Base-by-base conservation (phyloP, 768 basidiomycete species). In the Boletus insuetus region DNA sequence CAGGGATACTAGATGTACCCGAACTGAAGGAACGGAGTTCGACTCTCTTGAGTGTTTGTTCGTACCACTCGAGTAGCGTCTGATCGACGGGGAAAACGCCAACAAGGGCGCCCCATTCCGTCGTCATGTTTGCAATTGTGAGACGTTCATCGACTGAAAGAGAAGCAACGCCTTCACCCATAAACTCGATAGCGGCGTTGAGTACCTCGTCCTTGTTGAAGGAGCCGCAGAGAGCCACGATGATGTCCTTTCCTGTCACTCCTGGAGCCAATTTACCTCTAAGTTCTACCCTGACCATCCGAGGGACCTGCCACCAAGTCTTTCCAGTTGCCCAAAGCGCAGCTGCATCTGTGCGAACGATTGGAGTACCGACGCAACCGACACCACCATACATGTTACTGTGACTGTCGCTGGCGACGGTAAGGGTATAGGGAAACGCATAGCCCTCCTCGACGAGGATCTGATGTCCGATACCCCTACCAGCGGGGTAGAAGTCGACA, bases 321-420 rank as follows among this genome's bases (percentile, higher is more conserved):
- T 90, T 92, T 20, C 95, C 94, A 0, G 97, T 98, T 13, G 97
- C 94, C 97, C 97, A 99, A 12, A 99, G 80, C 20, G 90, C 96
- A 0, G 94, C 94, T 20, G 91, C 91, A 61, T 96, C 94, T 13
- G 93, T 98, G 47, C 97, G 84, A 7, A 98, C 97, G 59, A 98
- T 97, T 0, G 97, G 94, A 0, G 97, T 99, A 3, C 97, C 97
- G 4, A 99, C 85, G 66, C 95, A 96, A 1, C 94, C 96, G 5
- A 99, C 91, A 34, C 95, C 97, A 17, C 97, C 97, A 66, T 99
- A 99, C 91, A 98, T 98, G 70, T 99, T 99, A 67, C 90, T 92
- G 72, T 97, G 95, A 69, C 91, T 94, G 74, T 96, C 94, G 64
- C 89, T 92, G 8, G 94, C 95, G 29, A 99, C 97, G 3, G 96